These are phyloP conservation scores for Microbotryum silenes-acaulis DNA, from an alignment of 1,284 basidiomycete species.

Conservation along the genomic window DNA sequence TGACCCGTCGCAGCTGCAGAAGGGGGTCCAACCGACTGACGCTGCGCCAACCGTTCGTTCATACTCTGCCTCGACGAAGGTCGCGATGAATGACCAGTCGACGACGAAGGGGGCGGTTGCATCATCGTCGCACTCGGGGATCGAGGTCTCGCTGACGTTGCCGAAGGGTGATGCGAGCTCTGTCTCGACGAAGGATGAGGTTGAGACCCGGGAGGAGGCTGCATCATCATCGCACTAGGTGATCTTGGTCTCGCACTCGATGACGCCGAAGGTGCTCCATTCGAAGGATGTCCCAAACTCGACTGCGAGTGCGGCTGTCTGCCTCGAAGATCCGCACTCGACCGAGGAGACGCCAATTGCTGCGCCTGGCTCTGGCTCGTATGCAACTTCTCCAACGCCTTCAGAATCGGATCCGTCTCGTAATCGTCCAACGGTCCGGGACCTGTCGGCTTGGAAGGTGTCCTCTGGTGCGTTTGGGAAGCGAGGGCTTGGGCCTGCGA, in stretches of 20 bases:
- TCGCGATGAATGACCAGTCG: not conserved
- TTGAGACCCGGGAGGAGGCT: constrained; percentile 3
- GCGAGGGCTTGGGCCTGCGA: not conserved
- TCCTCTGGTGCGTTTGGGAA: too few species aligned
- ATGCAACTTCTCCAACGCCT: too few species aligned
- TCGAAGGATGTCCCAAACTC: too few species aligned
- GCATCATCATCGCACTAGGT: not conserved
- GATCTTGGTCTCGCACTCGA: too few species aligned
- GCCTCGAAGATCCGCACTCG: too few species aligned
- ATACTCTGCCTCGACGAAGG: not conserved
- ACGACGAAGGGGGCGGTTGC: constrained; percentile 9
- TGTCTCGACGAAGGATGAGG: not conserved
- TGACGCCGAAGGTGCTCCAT: too few species aligned
- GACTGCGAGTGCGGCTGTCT: too few species aligned
- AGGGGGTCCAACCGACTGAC: constrained; percentile 3
- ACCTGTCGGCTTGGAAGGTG: too few species aligned
- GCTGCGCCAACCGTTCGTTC: constrained; percentile 21
- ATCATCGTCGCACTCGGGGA: not conserved
- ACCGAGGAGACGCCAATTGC: too few species aligned
- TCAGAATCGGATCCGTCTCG: too few species aligned
- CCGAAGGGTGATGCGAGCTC: not conserved
- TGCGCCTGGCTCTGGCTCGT: too few species aligned
- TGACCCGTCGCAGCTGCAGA: constrained; percentile 5
- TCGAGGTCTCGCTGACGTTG: constrained; percentile 3
- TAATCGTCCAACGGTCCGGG: too few species aligned